These are phyloP conservation scores for Cyberlindnera lachancei DNA, from an alignment of 805 yeast genomes.

Conservation along the genomic window DNA sequence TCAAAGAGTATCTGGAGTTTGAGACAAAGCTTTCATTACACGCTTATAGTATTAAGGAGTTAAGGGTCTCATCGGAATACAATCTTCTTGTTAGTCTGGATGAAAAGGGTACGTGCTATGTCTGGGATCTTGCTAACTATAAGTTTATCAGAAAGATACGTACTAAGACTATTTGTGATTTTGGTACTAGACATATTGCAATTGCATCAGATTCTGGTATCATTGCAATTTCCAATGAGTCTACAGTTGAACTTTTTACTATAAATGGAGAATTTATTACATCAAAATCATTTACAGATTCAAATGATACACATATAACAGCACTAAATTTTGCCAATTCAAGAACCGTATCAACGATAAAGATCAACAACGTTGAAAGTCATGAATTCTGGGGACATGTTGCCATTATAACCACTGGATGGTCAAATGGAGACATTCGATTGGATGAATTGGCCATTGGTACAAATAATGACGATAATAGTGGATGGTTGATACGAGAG, in stretches of 20 bases:
- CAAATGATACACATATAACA: constrained; percentile 17
- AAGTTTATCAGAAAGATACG: constrained; percentile 37
- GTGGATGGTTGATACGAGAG: constrained; percentile 21
- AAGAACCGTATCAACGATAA: constrained; percentile 19
- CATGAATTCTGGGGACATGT: constrained; percentile 33
- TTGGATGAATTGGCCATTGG: constrained; percentile 25
- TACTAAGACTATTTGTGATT: no score
- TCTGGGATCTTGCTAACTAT: constrained; percentile 59
- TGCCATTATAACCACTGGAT: constrained; percentile 31
- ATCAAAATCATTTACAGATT: constrained; percentile 8
- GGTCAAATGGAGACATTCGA: constrained; percentile 24
- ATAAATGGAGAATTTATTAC: constrained; percentile 45
- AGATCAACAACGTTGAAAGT: constrained; percentile 20
- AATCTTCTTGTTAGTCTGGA: constrained; percentile 52
- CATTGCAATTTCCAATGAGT: constrained; percentile 31
- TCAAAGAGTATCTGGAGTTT: constrained; percentile 28
- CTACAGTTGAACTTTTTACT: constrained; percentile 33
- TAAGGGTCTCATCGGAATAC: constrained; percentile 44
- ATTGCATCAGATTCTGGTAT: constrained; percentile 51
- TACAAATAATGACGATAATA: no score
- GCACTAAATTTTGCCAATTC: constrained; percentile 24
- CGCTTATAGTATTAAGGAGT: constrained; percentile 33
- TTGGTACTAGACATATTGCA: constrained; percentile 29
- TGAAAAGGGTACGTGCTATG: constrained; percentile 40
- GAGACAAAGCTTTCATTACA: constrained; percentile 54